Conservation (phyloP, 2,329 filamentous ascomycete species). For the Cryphonectria parasitica region DNA sequence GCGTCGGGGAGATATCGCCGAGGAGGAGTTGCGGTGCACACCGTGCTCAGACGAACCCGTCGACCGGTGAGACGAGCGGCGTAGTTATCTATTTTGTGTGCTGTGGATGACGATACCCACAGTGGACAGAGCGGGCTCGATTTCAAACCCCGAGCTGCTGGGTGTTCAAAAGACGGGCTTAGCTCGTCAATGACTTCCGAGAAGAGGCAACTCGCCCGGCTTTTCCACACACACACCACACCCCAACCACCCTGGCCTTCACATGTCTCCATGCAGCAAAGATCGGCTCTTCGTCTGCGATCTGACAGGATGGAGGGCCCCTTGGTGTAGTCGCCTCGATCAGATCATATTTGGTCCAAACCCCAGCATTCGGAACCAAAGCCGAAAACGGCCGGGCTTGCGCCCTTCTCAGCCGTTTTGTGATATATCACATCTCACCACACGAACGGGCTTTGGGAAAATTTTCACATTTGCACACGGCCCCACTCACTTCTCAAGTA, state of each 20-base stretch:
- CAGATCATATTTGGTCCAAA: conserved; percentile 13
- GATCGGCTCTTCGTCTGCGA: conserved; percentile 20
- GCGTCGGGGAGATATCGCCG: not conserved
- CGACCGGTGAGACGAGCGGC: conserved; percentile 22
- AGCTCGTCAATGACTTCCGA: conserved; percentile 9
- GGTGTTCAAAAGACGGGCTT: conserved; percentile 7
- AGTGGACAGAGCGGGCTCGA: not conserved
- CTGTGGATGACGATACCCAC: conserved; percentile 14
- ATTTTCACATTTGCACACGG: not conserved
- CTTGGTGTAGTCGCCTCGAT: conserved; percentile 18
- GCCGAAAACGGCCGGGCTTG: conserved; percentile 20
- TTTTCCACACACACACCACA: not conserved
- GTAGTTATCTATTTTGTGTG: conserved; percentile 14
- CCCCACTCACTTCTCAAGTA: not conserved
- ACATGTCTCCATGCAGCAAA: conserved; percentile 19
- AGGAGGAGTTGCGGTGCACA: not conserved
- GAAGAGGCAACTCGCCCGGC: conserved; percentile 19
- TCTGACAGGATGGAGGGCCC: conserved; percentile 22
- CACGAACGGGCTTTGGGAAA: conserved; percentile 20
- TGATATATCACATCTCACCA: conserved; percentile 28
- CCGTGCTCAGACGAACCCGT: not conserved
- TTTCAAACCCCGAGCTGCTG: not conserved
- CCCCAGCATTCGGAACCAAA: conserved; percentile 25
- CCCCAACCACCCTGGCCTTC: not conserved
- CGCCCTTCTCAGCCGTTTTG: conserved; percentile 14